phyloP scores from a whole-genome alignment of 1,139 yeast genomes.

The Ashbya aceris region DNA sequence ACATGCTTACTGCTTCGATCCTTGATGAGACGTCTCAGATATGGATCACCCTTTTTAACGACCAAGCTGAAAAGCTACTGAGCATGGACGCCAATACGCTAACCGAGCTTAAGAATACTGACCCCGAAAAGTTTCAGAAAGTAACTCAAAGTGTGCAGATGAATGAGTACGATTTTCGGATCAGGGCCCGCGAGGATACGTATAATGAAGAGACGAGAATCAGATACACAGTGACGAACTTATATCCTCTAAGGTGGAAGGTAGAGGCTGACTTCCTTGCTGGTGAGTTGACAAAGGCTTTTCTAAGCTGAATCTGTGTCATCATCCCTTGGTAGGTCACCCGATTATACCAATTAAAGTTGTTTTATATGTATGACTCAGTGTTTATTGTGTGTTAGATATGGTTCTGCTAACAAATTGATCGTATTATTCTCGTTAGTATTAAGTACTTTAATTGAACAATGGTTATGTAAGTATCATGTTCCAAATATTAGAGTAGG shows the following conservation, averaged over 20 bases:
- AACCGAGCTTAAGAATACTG: conserved; percentile 41
- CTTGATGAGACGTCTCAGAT: conserved; percentile 75
- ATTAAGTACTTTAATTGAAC: too few species aligned
- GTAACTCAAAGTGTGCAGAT: conserved; percentile 48
- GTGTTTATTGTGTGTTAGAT: neutral
- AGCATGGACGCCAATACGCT: conserved; percentile 66
- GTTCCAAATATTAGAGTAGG: too few species aligned
- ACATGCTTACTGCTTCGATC: conserved; percentile 60
- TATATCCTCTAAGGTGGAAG: conserved; percentile 48
- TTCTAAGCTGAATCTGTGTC: conserved; percentile 3
- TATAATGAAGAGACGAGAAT: conserved; percentile 73
- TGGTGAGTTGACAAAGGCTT: conserved; percentile 18
- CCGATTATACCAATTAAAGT: neutral
- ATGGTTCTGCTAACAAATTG: neutral
- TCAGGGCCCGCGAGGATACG: conserved; percentile 75
- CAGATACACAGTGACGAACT: conserved; percentile 56
- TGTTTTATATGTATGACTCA: neutral
- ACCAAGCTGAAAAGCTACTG: conserved; percentile 60
- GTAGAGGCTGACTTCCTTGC: conserved; percentile 55
- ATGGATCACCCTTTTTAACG: conserved; percentile 85
- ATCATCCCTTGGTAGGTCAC: too few species aligned
- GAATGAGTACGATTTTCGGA: conserved; percentile 62
- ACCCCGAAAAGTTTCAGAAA: conserved; percentile 40
- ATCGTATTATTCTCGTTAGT: neutral
- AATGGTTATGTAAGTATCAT: too few species aligned